Base-by-base conservation (phyloP, 257 asterid species). In the Striga asiatica region DNA sequence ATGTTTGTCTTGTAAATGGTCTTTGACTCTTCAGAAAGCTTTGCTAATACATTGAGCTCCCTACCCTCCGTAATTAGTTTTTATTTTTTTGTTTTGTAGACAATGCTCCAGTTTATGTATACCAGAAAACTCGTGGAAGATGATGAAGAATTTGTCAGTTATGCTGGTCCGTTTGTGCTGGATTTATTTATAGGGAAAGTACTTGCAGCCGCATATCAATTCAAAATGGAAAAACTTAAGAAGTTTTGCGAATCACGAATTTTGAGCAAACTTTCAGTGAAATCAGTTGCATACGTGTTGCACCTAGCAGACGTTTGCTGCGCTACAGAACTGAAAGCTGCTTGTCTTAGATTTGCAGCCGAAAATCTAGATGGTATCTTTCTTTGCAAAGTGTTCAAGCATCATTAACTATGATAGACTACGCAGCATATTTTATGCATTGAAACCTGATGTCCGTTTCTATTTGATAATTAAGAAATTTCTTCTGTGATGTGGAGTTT, bases 171-270 rank as follows among this genome's bases (percentile, higher is more conserved):
- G 13, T 60, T 54, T n/a, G 50, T 70, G 39, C 4, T 27, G 31
- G 31, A 27, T 6, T 27, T 6, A 27, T 27, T 27, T 27, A 27
- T 27, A 6, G 78, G 69, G 2, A 79, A 76, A 62, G 58, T 79
- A 68, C 62, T 79, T 54, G 76, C 80, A 54, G 82, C 80, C 55
- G 85, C 85, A 4, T 80, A 76, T 70, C 67, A 58, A 35, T 79
- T 72, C 65, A 76, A 64, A 48, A 51, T 79, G 64, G 61, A 68
- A 65, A 73, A 75, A 57, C 79, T 79, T 20, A 76, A 67, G 56
- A 65, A 64, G 62, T 49, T 79, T 62, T 79, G 85, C 29, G 85
- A 75, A 58, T 73, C 78, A 13, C 64, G 64, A 50, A 71, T 79
- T 18, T 70, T 77, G 74, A 63, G 70, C 64, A 72, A 67, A 53